Evolutionary conservation across 176 grass and related monocot genomes (phyloP).

Genomic region (Elaeis guineensis): DNA sequence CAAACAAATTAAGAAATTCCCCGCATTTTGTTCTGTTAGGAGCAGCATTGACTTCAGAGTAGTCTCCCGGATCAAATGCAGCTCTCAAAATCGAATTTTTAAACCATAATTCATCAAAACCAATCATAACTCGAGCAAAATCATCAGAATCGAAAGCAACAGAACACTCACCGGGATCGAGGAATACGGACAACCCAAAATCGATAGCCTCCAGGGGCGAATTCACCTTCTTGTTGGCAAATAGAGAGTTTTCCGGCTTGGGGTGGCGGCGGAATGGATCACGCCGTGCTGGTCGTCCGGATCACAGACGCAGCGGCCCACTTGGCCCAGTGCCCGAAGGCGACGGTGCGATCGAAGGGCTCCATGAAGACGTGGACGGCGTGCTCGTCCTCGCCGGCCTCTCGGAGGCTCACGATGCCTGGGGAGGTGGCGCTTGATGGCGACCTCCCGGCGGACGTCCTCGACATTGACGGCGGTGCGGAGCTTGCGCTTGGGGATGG

Average conservation of each 20-base stretch:
- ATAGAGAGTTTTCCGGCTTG: conserved; percentile 91
- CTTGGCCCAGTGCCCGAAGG: conserved; percentile 82
- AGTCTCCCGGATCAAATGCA: no score
- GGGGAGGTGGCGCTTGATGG: conserved; percentile 82
- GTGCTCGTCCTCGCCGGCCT: conserved; percentile 93
- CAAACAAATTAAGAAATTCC: no score
- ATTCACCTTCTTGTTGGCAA: conserved; percentile 94
- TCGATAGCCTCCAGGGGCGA: conserved; percentile 85
- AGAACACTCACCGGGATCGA: conserved; percentile 55
- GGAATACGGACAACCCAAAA: conserved; percentile 91
- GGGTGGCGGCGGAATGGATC: conserved; percentile 90
- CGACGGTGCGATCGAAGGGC: conserved; percentile 95
- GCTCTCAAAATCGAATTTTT: background rate
- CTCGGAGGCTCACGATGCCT: conserved; percentile 60
- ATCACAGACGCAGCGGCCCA: conserved; percentile 66
- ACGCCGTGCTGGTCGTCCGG: conserved; percentile 77
- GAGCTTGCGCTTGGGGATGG: conserved; percentile 43
- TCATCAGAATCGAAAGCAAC: background rate
- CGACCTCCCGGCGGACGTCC: conserved; percentile 77
- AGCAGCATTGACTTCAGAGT: background rate
- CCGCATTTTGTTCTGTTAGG: background rate
- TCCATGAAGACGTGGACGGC: conserved; percentile 95
- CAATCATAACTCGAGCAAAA: conserved; percentile 16
- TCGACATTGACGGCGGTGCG: conserved; percentile 86
- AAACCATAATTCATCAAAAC: background rate